Evolutionary conservation across 2,329 filamentous ascomycete genomes (phyloP).

Genomic region (Keithomyces neogunnii): DNA sequence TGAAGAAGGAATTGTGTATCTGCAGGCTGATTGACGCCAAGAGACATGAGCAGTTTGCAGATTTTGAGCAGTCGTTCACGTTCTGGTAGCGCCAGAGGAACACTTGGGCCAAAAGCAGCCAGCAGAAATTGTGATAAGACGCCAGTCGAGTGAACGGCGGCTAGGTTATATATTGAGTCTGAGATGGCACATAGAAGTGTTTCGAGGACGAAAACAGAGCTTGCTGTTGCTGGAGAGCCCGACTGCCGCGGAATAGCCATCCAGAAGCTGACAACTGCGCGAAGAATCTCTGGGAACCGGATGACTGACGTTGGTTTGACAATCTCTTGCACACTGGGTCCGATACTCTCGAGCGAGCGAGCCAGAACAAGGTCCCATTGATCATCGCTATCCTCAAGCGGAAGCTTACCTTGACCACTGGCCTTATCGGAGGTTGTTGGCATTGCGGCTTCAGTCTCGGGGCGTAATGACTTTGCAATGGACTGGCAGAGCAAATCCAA

Average conservation of each 20-base stretch:
- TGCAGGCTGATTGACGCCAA: conserved; percentile 72
- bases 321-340: conserved; percentile 36
- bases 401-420: conserved; percentile 16
- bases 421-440: conserved; percentile 8
- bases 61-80: conserved; percentile 53
- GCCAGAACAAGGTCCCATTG: conserved; percentile 30
- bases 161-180: conserved; percentile 60
- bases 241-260: conserved; percentile 46
- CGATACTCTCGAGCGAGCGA: conserved; percentile 27
- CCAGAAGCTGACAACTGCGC: conserved; percentile 56
- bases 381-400: conserved; percentile 16
- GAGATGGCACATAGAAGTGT: conserved; percentile 50
- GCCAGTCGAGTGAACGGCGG: conserved; percentile 63
- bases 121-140: conserved; percentile 59
- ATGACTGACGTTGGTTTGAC: conserved; percentile 44
- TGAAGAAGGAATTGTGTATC: conserved; percentile 70
- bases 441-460: conserved; percentile 17
- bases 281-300: conserved; percentile 54
- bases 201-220: conserved; percentile 57
- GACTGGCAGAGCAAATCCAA: conserved; percentile 60
- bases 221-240: conserved; percentile 36
- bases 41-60: conserved; percentile 59
- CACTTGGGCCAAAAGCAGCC: conserved; percentile 47
- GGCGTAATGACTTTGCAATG: conserved; percentile 28
- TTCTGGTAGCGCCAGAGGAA: conserved; percentile 46